Evolutionary conservation across 768 basidiomycete genomes (phyloP).

Genomic region (Arthromyces matolae): DNA sequence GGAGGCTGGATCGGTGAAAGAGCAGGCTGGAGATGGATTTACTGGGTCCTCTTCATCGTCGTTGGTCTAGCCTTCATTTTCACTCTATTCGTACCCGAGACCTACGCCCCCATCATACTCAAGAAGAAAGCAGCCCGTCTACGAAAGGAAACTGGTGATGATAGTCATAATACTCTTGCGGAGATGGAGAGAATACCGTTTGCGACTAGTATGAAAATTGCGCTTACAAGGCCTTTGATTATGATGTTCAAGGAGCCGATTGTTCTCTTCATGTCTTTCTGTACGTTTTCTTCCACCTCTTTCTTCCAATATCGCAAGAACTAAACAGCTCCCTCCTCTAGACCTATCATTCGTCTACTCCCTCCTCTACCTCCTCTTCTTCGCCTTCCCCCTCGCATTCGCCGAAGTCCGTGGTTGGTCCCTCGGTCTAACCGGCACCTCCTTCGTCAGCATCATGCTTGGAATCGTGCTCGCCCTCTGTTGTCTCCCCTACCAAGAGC

Average conservation of each 20-base stretch:
- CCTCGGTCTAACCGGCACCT: slow-evolving; percentile 36
- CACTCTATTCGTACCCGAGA: slow-evolving; percentile 47
- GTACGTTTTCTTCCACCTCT: neutral
- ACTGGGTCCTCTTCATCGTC: slow-evolving; percentile 46
- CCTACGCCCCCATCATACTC: slow-evolving; percentile 46
- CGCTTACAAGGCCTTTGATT: slow-evolving; percentile 7
- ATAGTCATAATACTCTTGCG: slow-evolving; percentile 9
- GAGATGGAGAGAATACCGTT: slow-evolving; percentile 10
- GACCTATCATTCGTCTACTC: slow-evolving; percentile 44
- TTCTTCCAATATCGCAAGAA: too few relatives aligned
- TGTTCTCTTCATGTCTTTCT: slow-evolving; percentile 15
- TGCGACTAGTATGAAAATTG: slow-evolving; percentile 3
- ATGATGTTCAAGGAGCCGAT: slow-evolving; percentile 14
- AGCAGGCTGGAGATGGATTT: slow-evolving; percentile 46
- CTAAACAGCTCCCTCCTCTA: too few relatives aligned
- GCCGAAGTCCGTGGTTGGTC: slow-evolving; percentile 36
- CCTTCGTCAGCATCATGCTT: slow-evolving; percentile 43
- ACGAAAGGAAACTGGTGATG: slow-evolving; percentile 32
- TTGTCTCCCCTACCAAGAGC: slow-evolving; percentile 32
- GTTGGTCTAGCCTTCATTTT: slow-evolving; percentile 32
- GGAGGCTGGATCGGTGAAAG: slow-evolving; percentile 44
- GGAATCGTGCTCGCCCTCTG: slow-evolving; percentile 30
- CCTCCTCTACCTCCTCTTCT: slow-evolving; percentile 40
- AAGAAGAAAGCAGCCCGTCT: slow-evolving; percentile 37
- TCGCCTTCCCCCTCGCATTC: slow-evolving; percentile 42